phyloP scores from a whole-genome alignment of 2,329 filamentous ascomycete species.

The Stachybotrys echinatus region DNA sequence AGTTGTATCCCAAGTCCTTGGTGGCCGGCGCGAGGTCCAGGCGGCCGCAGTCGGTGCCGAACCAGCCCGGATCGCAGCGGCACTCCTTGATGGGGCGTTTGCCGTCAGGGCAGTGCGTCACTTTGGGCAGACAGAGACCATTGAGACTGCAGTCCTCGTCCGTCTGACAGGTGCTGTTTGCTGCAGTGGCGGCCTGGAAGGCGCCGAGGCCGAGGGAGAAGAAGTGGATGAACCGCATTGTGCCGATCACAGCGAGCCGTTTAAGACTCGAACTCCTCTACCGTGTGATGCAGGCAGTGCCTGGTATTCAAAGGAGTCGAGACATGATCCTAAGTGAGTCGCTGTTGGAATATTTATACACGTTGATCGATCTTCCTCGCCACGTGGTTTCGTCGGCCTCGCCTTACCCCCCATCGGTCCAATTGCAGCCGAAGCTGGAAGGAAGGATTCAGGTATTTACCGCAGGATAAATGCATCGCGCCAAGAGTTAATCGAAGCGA shows the following conservation, averaged over 20 bases:
- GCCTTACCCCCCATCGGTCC: background rate
- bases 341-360: background rate
- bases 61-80: slow-evolving; percentile 37
- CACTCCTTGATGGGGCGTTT: slow-evolving; percentile 7
- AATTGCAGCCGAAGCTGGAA: background rate
- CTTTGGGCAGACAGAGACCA: slow-evolving; percentile 14
- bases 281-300: background rate
- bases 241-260: no score
- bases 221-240: background rate
- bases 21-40: slow-evolving; percentile 37
- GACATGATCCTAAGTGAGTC: no score
- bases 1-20: slow-evolving; percentile 38
- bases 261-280: no score
- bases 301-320: background rate
- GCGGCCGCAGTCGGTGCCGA: slow-evolving; percentile 33
- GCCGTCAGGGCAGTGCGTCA: background rate
- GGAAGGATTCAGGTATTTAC: background rate
- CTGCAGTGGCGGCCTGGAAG: background rate
- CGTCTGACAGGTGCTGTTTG: slow-evolving; percentile 7
- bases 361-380: background rate
- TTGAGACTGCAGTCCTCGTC: slow-evolving; percentile 26
- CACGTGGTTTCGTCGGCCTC: background rate
- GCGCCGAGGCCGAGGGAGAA: background rate
- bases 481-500: no score
- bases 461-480: background rate